Evolutionary conservation across 2,329 filamentous ascomycete genomes (phyloP).

Genomic region (Alternaria gaisen): DNA sequence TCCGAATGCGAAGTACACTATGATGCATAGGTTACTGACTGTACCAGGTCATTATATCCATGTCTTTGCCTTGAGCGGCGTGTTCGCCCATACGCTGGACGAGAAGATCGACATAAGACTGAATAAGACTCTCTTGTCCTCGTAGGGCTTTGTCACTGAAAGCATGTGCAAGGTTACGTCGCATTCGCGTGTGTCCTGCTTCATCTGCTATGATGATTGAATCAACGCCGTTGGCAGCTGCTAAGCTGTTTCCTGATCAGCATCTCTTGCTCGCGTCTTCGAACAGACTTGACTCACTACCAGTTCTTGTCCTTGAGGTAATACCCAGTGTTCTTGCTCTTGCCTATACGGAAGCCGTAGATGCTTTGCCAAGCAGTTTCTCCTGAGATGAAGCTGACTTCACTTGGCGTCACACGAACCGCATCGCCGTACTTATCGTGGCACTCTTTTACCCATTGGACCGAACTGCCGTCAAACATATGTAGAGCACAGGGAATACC

Average conservation of each 20-base stretch:
- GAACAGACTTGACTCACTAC: slow-evolving; percentile 28
- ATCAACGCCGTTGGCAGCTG: slow-evolving; percentile 39
- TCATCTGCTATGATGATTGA: slow-evolving; percentile 42
- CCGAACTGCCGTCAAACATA: slow-evolving; percentile 38
- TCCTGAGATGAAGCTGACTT: slow-evolving; percentile 56
- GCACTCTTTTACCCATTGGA: slow-evolving; percentile 36
- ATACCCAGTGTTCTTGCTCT: slow-evolving; percentile 43
- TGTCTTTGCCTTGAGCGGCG: slow-evolving; percentile 10
- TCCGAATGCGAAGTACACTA: slow-evolving; percentile 14
- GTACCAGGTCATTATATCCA: slow-evolving; percentile 44
- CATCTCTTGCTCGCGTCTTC: neutral
- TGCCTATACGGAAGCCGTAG: slow-evolving; percentile 52
- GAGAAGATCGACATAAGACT: slow-evolving; percentile 52
- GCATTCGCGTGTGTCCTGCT: slow-evolving; percentile 45
- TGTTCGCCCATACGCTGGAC: slow-evolving; percentile 45
- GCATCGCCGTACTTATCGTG: slow-evolving; percentile 55
- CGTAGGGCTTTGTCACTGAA: slow-evolving; percentile 55
- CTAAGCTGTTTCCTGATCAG: slow-evolving; percentile 13
- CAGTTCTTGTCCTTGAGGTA: slow-evolving; percentile 51
- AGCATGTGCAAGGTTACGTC: slow-evolving; percentile 52
- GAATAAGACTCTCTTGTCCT: slow-evolving; percentile 53
- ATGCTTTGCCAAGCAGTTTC: slow-evolving; percentile 57
- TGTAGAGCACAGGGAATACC: slow-evolving; percentile 44
- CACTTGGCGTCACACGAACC: slow-evolving; percentile 53
- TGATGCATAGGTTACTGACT: slow-evolving; percentile 12